Base-by-base conservation (phyloP, 306 rosid species). In the Chamaecrista fasciculata region DNA sequence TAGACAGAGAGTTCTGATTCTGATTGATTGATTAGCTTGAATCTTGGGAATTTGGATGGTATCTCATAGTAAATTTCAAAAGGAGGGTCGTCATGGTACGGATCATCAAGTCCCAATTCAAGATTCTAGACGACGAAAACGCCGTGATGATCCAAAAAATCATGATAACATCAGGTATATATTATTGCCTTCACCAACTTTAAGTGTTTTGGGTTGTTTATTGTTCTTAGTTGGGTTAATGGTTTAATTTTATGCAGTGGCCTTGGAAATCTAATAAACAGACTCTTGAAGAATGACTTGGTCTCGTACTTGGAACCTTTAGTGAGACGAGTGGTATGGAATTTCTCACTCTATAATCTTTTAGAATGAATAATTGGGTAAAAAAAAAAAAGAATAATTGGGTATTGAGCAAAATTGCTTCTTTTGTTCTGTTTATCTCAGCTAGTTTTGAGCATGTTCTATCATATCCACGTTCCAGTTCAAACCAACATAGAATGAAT, bases 31-130 rank as follows among this genome's bases (percentile, higher is more conserved):
- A 29, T 40, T 37, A 33, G 29, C n/a, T 44, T 55, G 29, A 56
- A 43, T 6, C 2, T 39, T 81, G 69, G 82, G 84, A 86, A 86
- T 39, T 81, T 72, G 82, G 84, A 86, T 89, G 96, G 86, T 55
- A 31, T 28, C 70, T 1, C 79, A 70, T 19, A 67, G 69, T 67
- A 21, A 36, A 20, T 62, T 66, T 74, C 21, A 7, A 2, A 52
- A 12, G 8, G 70, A 37, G 67, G 76, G 46, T 24, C 58, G 46
- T 24, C 58, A n/a, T 0, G 69, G 24, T 20, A 51, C 34, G 24
- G 25, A 20, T 25, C 33, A 12, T 40, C 24, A 47, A 21, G 57
- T 80, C 66, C 87, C 86, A 15, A 44, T 20, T 40, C 72, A 67
- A 34, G 67, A 48, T 8, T n/a, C 71, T 6, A 74, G n/a, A n/a